phyloP scores from a whole-genome alignment of 495 filamentous ascomycete genomes.

The Amphirosellinia nigrospora region DNA sequence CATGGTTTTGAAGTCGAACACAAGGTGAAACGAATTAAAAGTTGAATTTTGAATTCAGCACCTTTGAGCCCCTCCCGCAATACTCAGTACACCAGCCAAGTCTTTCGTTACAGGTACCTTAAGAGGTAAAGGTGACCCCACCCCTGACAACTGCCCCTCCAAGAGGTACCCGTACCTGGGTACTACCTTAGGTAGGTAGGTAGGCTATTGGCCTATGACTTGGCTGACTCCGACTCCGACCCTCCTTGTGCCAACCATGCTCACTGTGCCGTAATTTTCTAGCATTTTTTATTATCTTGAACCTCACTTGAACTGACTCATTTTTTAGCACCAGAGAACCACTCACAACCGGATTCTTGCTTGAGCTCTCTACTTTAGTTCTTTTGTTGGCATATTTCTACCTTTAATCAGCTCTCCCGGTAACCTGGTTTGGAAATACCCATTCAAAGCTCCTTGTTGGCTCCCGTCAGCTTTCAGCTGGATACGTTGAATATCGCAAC shows the following conservation, averaged over 20 bases:
- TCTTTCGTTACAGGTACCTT: background rate
- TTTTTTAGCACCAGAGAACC: background rate
- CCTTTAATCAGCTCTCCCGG: background rate
- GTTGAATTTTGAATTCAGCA: too few relatives aligned
- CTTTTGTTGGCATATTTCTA: background rate
- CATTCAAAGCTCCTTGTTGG: background rate
- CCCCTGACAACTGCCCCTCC: background rate
- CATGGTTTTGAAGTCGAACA: background rate
- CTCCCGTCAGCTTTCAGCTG: background rate
- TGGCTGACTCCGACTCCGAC: constrained; percentile 12
- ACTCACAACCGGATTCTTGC: background rate
- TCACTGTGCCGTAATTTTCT: background rate
- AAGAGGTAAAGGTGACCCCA: background rate
- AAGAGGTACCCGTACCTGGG: background rate
- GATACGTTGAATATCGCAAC: background rate
- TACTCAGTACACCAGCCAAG: background rate
- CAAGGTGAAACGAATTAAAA: too few relatives aligned
- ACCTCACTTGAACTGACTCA: constrained; percentile 4
- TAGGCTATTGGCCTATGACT: background rate
- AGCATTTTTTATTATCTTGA: background rate
- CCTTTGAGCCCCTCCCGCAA: too few relatives aligned
- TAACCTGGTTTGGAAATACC: background rate
- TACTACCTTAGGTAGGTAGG: too few relatives aligned
- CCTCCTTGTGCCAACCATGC: background rate
- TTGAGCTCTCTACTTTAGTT: background rate